Percentiles rank a stretch among this genome's conserved stretches.
These are phyloP conservation scores for Solanum etuberosum DNA, from an alignment of 257 asterid genomes.

Conservation along the genomic window DNA sequence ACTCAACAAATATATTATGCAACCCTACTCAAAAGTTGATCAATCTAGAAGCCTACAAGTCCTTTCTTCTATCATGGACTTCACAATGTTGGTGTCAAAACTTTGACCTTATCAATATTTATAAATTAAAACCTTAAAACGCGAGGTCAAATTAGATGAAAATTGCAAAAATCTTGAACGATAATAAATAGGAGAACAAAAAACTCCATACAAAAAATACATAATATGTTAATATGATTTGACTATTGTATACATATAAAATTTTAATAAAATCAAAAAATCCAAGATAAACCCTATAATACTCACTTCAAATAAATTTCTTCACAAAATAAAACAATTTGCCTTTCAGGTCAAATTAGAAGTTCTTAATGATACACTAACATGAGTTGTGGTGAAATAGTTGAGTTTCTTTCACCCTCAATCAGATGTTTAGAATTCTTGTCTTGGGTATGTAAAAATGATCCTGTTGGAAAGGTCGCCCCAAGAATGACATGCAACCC, in stretches of 20 bases:
- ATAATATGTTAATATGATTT: background rate
- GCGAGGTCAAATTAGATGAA: no score
- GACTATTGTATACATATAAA: background rate
- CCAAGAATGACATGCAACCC: no score
- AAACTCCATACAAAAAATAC: no score
- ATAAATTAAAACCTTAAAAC: background rate
- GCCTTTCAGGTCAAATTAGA: background rate
- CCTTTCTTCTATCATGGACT: background rate
- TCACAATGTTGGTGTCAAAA: background rate
- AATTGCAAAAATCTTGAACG: no score
- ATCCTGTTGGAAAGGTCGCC: no score
- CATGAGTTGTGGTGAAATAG: background rate
- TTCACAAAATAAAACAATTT: background rate
- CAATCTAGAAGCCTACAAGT: background rate
- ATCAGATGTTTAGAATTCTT: no score
- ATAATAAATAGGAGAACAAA: no score
- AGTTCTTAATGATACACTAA: background rate
- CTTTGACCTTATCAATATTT: background rate
- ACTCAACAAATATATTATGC: no score
- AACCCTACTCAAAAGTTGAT: no score
- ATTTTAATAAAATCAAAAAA: no score
- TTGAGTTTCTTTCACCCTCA: no score
- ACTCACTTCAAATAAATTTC: background rate
- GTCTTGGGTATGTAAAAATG: no score
- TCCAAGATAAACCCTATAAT: background rate